Evolutionary conservation across 495 filamentous ascomycete species (phyloP), one percentile per base, ranked within the genome.

Genomic region (Endocarpon pusillum): DNA sequence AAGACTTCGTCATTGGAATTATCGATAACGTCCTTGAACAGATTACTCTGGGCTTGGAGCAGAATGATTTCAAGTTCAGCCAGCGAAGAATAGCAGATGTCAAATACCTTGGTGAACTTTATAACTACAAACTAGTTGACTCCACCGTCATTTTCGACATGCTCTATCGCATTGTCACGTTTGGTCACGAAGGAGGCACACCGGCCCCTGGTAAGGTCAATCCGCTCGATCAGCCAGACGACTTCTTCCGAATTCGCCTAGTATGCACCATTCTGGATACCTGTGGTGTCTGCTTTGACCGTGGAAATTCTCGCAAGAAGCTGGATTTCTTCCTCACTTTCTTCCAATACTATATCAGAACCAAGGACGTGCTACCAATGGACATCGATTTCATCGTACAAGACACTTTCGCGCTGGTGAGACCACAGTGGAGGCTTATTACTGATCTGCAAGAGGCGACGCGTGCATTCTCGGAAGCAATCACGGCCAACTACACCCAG

Each of bases 291-390:
- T 96, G 83, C 56, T 99, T 93, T 48, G 86, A 94, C 53, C 78
- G 85, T 35, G 89, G 91, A 3, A 73, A 76, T 21, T 76, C 86
- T 1, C 89, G 85, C 49, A 96, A 94, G 63, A 99, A 94, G 60
- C 69, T 99, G 11, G 89, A 99, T 48, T 96, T 93, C 55, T 99
- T 94, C 62, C 66, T 99, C 33, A 87, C 78, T 0, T 99, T 94
- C 57, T 84, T 96, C 52, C 89, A 85, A 71, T 94, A 94, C 49
- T 99, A 99, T 61, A 78, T 94, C 39, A 73, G 76, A 45, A 81
- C 78, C n/a, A 99, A 99, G 53, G 81, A 91, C 8, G 66, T 80
- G 2, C 51, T 94, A 26, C 91, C 89, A 2, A 94, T 96, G 84
- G 89, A 96, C 46, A 76, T 94, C 34, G 89, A 99, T 41, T 99